Evolutionary conservation across 495 filamentous ascomycete genomes (phyloP).

Genomic region (Margaritispora aquatica): DNA sequence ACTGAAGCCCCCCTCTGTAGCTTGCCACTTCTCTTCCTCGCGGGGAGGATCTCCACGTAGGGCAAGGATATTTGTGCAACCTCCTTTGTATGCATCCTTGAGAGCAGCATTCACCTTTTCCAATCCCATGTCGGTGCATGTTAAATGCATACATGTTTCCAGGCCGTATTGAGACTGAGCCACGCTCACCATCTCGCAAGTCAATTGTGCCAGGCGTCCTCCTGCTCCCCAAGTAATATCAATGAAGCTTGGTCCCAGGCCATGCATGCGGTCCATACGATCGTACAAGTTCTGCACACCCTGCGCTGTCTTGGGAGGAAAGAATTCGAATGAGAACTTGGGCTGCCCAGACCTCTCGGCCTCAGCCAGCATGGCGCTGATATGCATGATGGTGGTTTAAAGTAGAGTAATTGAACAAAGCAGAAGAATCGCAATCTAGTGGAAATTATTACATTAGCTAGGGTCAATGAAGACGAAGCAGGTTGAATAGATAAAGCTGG

Average conservation of each 20-base stretch:
- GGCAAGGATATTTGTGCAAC: constrained; percentile 96
- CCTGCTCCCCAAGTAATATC: constrained; percentile 99
- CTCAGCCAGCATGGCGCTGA: constrained; percentile 85
- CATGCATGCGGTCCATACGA: constrained; percentile 98
- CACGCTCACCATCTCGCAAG: constrained; percentile 95
- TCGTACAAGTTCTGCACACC: constrained; percentile 99
- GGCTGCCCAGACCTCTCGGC: constrained; percentile 67
- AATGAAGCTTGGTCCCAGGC: constrained; percentile 87
- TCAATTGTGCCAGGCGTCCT: constrained; percentile 82
- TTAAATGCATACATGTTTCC: constrained; percentile 99
- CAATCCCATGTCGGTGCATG: constrained; percentile 95
- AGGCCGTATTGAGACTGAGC: constrained; percentile 95
- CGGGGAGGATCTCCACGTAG: constrained; percentile 91
- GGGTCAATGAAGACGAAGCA: neutral
- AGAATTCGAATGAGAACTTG: constrained; percentile 98
- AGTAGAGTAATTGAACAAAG: neutral
- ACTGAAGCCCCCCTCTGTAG: constrained; percentile 74
- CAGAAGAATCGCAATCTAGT: neutral
- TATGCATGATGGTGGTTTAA: constrained; percentile 54
- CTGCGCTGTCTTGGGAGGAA: constrained; percentile 97
- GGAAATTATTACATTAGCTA: neutral
- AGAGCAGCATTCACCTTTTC: constrained; percentile 88
- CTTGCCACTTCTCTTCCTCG: constrained; percentile 91
- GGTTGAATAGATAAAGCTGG: neutral
- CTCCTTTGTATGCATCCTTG: constrained; percentile 82